Base-by-base conservation (phyloP, 169 alveolate species). In the Besnoitia besnoiti region DNA sequence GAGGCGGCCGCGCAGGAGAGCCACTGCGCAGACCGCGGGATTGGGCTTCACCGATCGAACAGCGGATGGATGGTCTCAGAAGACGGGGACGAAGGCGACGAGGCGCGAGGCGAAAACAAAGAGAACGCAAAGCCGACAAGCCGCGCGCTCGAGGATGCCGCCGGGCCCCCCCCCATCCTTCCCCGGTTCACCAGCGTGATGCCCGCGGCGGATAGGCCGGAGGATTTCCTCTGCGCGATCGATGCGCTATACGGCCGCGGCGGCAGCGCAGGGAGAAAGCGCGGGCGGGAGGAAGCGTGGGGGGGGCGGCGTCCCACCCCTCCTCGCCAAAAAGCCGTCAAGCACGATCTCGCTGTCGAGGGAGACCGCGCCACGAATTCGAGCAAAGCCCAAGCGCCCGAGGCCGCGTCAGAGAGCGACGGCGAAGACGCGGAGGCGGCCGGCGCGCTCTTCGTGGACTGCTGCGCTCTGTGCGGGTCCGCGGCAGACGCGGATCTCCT, bases 391-490 rank as follows among this genome's bases (percentile, higher is more conserved):
- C 30, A 1, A 8, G n/a, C 67, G 67, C 12, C 42, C 42, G n/a
- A n/a, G n/a, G 40, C 24, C 47, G 21, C 10, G 77, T 67, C 47
- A 5, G 44, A 30, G n/a, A 1, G 46, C 3, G 44, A 67, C 3
- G n/a, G 21, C 2, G 40, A n/a, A 30, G 80, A n/a, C 24, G 80
- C 40, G 42, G 44, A 30, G 24, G 80, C 14, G n/a, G 80, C 80
- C 0, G 44, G 46, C 19, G 80, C 80, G 19, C 92, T 89, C 40
- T 89, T 84, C 77, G 30, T 27, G 24, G 92, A 89, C 59, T 89
- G 92, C 88, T 89, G 92, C 92, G 79, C 87, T 42, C 30, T 89
- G 8, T 89, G 92, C 79, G 92, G 92, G n/a, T 75, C 89, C 37
- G n/a, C 79, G n/a, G 92, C 88, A 21, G 73, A 75, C n/a, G 61